A percentile compares a stretch with the other conserved stretches of the same genome.
Evolutionary conservation across 225 moss, liverwort and hornwort species (phyloP).

Genomic region (Sphagnum tenellum): DNA sequence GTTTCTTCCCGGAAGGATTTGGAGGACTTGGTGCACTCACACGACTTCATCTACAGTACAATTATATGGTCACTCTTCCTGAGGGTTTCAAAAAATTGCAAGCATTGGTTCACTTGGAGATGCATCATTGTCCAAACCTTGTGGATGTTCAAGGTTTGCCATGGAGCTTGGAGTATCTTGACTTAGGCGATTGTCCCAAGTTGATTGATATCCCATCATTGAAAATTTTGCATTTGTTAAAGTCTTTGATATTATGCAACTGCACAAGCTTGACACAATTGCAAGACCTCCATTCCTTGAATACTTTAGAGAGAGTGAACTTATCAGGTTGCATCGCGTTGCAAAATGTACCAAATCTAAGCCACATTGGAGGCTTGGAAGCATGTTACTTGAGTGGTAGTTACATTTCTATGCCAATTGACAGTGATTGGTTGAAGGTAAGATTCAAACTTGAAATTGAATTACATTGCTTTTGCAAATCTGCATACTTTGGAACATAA

Average conservation of each 20-base stretch:
- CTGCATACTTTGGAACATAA: no score
- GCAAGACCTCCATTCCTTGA: constrained; percentile 3
- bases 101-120: constrained; percentile 1
- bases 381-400: constrained; percentile 7
- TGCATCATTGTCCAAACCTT: neutral
- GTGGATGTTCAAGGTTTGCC: constrained; percentile 6
- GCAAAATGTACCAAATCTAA: neutral
- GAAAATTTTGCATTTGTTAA: neutral
- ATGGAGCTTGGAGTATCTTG: constrained; percentile 8
- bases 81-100: no score
- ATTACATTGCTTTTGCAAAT: no score
- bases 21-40: no score
- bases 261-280: constrained; percentile 8
- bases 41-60: no score
- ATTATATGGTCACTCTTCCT: no score
- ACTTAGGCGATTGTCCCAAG: constrained; percentile 1
- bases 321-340: constrained; percentile 8
- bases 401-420: constrained; percentile 1
- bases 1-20: neutral
- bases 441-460: no score
- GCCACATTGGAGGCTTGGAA: neutral
- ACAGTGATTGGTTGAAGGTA: constrained; percentile 5
- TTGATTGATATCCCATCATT: constrained; percentile 1
- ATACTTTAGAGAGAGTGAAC: constrained; percentile 7
- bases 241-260: constrained; percentile 7